Evolutionary conservation across 352 stramenopile genomes (phyloP).

Genomic region (Pythium brassicae): DNA sequence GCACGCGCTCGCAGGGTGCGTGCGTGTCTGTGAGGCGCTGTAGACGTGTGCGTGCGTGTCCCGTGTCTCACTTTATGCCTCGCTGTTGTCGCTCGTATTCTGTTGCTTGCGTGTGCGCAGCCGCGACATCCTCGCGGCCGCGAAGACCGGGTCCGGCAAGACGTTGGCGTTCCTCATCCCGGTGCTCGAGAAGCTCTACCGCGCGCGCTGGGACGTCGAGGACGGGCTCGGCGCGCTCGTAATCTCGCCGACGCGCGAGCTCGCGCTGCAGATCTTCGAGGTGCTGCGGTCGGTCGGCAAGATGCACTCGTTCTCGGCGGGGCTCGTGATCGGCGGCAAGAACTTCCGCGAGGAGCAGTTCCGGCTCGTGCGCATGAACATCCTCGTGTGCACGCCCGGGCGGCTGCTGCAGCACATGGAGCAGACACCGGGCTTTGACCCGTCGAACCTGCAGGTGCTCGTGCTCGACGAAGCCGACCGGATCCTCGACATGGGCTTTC

Average conservation of each 20-base stretch:
- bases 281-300: constrained; percentile 96
- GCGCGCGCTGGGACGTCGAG: constrained; percentile 77
- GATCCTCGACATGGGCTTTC: constrained; percentile 99
- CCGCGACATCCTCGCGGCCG: constrained; percentile 89
- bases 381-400: constrained; percentile 97
- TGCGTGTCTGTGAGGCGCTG: neutral
- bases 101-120: constrained; percentile 5
- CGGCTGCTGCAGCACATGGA: constrained; percentile 98
- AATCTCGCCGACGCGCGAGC: constrained; percentile 97
- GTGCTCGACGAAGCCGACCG: constrained; percentile 99
- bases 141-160: constrained; percentile 93
- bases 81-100: neutral
- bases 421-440: constrained; percentile 96
- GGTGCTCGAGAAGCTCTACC: constrained; percentile 89
- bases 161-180: constrained; percentile 91
- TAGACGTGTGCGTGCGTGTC: neutral
- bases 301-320: constrained; percentile 94
- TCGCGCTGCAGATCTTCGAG: constrained; percentile 99
- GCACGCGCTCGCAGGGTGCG: constrained; percentile 71
- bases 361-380: constrained; percentile 94
- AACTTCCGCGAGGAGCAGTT: constrained; percentile 93
- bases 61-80: no score
- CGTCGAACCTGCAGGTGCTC: constrained; percentile 92
- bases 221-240: constrained; percentile 96
- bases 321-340: constrained; percentile 97